These are phyloP conservation scores for Cicer arietinum DNA, from an alignment of 306 rosid species.

Conservation along the genomic window DNA sequence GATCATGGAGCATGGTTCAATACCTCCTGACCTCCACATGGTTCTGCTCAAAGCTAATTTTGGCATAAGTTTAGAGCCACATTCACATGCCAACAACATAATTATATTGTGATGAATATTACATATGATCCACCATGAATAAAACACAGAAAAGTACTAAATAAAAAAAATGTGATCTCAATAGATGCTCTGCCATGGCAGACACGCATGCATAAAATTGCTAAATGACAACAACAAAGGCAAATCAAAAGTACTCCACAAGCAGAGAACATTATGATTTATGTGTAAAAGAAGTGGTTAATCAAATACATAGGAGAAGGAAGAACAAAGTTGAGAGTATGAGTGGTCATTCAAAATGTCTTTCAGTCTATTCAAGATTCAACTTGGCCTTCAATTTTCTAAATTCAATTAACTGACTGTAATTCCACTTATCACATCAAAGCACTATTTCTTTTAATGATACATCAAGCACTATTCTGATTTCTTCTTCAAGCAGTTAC, in stretches of 20 bases:
- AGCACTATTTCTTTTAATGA: no score
- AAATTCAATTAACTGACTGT: no score
- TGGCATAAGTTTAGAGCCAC: neutral
- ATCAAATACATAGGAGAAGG: neutral
- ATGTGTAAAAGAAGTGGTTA: neutral
- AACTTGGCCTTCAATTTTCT: no score
- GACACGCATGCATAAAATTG: constrained; percentile 39
- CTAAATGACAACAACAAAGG: constrained; percentile 38
- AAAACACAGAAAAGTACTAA: neutral
- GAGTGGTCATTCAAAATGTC: no score
- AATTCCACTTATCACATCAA: no score
- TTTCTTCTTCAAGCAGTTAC: no score
- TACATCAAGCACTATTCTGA: no score
- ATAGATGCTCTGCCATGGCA: constrained; percentile 35
- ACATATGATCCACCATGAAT: neutral
- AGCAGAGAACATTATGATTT: constrained; percentile 17
- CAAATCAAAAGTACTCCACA: constrained; percentile 8
- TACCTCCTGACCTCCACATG: neutral
- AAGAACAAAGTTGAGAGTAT: neutral
- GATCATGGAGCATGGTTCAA: neutral
- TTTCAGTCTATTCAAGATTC: no score
- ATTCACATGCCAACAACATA: constrained; percentile 5
- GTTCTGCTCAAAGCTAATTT: neutral
- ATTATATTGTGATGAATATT: neutral
- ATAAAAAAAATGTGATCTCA: neutral